Evolutionary conservation across 306 rosid genomes (phyloP).

Genomic region (Glycine soja): DNA sequence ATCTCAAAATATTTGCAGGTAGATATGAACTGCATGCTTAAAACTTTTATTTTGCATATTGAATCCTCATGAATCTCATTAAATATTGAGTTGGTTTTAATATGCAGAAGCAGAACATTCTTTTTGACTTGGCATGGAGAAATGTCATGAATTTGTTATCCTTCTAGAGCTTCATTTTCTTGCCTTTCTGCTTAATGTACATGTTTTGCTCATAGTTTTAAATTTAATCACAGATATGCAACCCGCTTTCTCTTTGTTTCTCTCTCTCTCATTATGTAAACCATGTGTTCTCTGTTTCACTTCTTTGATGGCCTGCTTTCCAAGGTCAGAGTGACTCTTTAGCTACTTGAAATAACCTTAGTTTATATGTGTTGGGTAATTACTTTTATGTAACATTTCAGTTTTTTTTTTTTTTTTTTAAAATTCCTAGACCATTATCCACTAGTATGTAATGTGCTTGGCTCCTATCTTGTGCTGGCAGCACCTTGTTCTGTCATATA

Average conservation of each 20-base stretch:
- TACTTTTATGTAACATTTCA: not conserved
- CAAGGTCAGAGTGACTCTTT: not conserved
- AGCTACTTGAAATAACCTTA: not conserved
- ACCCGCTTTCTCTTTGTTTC: not conserved
- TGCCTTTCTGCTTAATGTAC: too few relatives aligned
- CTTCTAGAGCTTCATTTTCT: too few relatives aligned
- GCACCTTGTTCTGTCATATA: not conserved
- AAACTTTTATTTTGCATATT: conserved; percentile 17
- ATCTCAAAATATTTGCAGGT: conserved; percentile 71
- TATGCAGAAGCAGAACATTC: not conserved
- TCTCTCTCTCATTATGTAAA: not conserved
- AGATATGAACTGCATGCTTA: conserved; percentile 32
- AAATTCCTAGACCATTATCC: not conserved
- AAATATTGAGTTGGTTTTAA: conserved; percentile 13
- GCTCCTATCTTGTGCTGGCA: not conserved
- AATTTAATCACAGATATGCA: not conserved
- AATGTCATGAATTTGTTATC: not conserved
- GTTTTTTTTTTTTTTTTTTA: not conserved
- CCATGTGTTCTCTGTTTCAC: conserved; percentile 3
- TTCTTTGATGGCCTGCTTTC: not conserved
- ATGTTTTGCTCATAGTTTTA: not conserved
- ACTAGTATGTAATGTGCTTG: not conserved
- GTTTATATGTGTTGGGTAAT: not conserved
- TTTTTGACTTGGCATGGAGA: not conserved
- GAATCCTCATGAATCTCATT: conserved; percentile 27